Base-by-base conservation (phyloP, 2,329 filamentous ascomycete genomes). In the Zasmidium cellare region DNA sequence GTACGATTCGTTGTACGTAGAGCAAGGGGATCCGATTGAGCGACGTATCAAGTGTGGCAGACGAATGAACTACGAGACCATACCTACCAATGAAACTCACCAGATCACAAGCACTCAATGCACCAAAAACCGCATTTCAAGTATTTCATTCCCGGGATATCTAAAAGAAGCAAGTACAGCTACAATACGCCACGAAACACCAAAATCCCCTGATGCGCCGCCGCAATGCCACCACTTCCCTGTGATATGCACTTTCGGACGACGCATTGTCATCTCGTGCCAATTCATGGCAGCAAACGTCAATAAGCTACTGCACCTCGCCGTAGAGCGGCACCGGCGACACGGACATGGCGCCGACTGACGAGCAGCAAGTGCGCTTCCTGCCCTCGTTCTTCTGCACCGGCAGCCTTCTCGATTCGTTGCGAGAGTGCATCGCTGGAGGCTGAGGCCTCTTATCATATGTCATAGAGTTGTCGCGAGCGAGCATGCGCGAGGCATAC, bases 321-420 rank as follows among this genome's bases (percentile, higher is more conserved):
- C 66, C 65, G 55, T 67, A 68, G 20, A 67, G 46, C 22, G 58
- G 51, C 28, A 59, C 58, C 46, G 65, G 64, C 47, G 66, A 67
- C 45, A 63, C 56, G 38, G 65, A 66, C 58, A 67, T 65, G 25
- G 59, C 47, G 19, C 61, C 53, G 19, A 41, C 35, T 14, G 62
- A 60, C 3, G 67, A 70, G 56, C 68, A 70, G 59, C 71, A 73
- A 24, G 65, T 68, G 11, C 71, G 60, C 62, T 73, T 73, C 58
- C 68, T 70, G 55, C 71, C 71, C 28, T 70, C 66, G 38, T 66
- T 60, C 57, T 69, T 71, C 49, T 67, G 63, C 19, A 72, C 64
- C 9, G 70, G 67, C 16, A 71, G 51, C 35, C 69, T 59, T 28
- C 53, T 61, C 45, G 59, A 58, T 9, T 63, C 61, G 25, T 57